phyloP scores from a whole-genome alignment of 2,329 filamentous ascomycete species.

The Xylariaceae sp. region DNA sequence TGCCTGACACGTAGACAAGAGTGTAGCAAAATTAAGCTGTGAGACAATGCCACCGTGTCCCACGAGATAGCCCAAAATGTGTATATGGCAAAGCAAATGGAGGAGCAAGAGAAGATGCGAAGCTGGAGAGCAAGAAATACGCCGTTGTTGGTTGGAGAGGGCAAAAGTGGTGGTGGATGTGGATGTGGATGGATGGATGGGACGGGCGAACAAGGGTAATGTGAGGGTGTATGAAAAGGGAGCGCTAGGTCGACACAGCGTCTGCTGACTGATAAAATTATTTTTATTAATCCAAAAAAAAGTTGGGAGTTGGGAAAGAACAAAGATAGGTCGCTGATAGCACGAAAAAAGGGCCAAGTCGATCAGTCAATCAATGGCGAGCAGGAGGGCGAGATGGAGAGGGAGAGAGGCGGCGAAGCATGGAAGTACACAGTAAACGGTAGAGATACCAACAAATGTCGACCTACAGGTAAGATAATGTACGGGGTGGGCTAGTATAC shows the following conservation, averaged over 20 bases:
- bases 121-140: constrained; percentile 24
- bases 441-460: not conserved
- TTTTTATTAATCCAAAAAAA: constrained; percentile 17
- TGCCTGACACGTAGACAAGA: constrained; percentile 35
- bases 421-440: constrained; percentile 8
- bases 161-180: constrained; percentile 19
- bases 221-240: constrained; percentile 16
- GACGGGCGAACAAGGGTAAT: constrained; percentile 24
- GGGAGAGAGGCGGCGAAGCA: not conserved
- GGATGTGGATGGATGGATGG: constrained; percentile 15
- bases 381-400: not conserved
- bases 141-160: constrained; percentile 25
- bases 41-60: constrained; percentile 12
- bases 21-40: constrained; percentile 25
- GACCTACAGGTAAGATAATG: not conserved
- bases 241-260: constrained; percentile 12
- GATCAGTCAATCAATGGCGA: constrained; percentile 2
- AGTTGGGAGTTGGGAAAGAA: constrained; percentile 19
- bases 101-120: constrained; percentile 23
- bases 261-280: constrained; percentile 17
- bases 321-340: constrained; percentile 18
- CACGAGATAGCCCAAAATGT: constrained; percentile 8
- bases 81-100: constrained; percentile 15
- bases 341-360: constrained; percentile 15
- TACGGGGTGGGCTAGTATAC: not conserved